Evolutionary conservation across 306 rosid genomes (phyloP).

Genomic region (Cicer yamashitae): DNA sequence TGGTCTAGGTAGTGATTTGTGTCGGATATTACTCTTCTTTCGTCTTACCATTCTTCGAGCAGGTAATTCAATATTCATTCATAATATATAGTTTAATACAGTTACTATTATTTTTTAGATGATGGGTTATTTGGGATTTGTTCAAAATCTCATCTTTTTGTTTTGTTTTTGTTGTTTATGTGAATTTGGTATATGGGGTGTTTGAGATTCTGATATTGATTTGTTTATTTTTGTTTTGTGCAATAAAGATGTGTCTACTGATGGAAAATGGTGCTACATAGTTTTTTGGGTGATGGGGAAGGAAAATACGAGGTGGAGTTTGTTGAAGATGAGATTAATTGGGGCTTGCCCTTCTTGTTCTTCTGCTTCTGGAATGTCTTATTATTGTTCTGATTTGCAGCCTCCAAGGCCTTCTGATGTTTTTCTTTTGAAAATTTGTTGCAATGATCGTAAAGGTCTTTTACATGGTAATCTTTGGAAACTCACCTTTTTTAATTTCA

Average conservation of each 20-base stretch:
- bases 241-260: conserved; percentile 85
- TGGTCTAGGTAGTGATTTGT: conserved; percentile 89
- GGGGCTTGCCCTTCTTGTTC: conserved; percentile 85
- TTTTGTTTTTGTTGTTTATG: not conserved
- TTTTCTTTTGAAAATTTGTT: conserved; percentile 75
- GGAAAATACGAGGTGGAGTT: conserved; percentile 75
- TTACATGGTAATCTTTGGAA: conserved; percentile 68
- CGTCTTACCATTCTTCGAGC: conserved; percentile 90
- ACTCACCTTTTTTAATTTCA: not conserved
- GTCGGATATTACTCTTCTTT: conserved; percentile 91
- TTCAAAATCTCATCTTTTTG: conserved; percentile 3
- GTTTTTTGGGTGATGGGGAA: conserved; percentile 89
- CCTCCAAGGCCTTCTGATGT: conserved; percentile 72
- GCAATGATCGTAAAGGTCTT: conserved; percentile 85
- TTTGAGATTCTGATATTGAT: conserved; percentile 25
- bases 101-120: too few relatives aligned
- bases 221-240: conserved; percentile 35
- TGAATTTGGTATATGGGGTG: not conserved
- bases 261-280: conserved; percentile 97
- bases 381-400: conserved; percentile 61
- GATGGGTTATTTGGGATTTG: too few relatives aligned
- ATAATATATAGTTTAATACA: too few relatives aligned
- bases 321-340: conserved; percentile 78
- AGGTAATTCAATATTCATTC: conserved; percentile 53
- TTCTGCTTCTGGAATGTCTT: conserved; percentile 80